Conservation (phyloP, 345 rosid genomes). For the Hypericum perforatum region DNA sequence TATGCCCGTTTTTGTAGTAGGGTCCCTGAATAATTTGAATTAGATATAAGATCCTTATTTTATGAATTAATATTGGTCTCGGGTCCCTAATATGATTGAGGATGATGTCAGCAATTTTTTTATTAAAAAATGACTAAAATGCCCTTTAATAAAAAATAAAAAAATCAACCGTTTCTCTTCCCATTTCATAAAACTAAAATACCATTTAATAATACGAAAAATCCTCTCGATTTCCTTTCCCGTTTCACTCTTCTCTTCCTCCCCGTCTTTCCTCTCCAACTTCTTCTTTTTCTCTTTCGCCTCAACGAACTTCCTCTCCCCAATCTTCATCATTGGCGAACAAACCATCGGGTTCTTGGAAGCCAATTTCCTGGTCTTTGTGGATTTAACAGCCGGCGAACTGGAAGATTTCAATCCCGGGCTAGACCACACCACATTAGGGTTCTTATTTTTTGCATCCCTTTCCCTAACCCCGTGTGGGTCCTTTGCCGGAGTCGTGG, state of each 20-base stretch:
- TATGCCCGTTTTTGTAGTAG: too few relatives aligned
- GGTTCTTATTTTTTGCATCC: constrained; percentile 51
- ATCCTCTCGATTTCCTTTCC: constrained; percentile 8
- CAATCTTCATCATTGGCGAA: constrained; percentile 59
- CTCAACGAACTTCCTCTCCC: constrained; percentile 72
- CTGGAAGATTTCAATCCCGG: constrained; percentile 21
- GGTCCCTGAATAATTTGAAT: too few relatives aligned
- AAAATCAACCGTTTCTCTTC: too few relatives aligned
- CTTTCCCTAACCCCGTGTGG: too few relatives aligned
- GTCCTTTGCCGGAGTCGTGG: constrained; percentile 43
- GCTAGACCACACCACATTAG: constrained; percentile 44
- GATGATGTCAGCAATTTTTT: too few relatives aligned
- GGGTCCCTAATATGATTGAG: too few relatives aligned
- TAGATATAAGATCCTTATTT: too few relatives aligned
- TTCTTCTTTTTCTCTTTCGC: constrained; percentile 47
- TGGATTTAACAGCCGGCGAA: constrained; percentile 45
- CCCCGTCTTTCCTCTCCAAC: constrained; percentile 35
- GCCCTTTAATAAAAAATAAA: too few relatives aligned
- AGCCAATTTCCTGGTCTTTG: constrained; percentile 39
- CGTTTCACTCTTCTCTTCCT: constrained; percentile 18
- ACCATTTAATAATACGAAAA: too few relatives aligned
- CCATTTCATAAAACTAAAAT: too few relatives aligned
- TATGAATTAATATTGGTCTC: too few relatives aligned
- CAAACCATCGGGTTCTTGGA: constrained; percentile 22
- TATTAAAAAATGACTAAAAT: too few relatives aligned